Evolutionary conservation across 2,329 filamentous ascomycete species (phyloP), one percentile per base, ranked within the genome.

Genomic region (Onygena corvina): DNA sequence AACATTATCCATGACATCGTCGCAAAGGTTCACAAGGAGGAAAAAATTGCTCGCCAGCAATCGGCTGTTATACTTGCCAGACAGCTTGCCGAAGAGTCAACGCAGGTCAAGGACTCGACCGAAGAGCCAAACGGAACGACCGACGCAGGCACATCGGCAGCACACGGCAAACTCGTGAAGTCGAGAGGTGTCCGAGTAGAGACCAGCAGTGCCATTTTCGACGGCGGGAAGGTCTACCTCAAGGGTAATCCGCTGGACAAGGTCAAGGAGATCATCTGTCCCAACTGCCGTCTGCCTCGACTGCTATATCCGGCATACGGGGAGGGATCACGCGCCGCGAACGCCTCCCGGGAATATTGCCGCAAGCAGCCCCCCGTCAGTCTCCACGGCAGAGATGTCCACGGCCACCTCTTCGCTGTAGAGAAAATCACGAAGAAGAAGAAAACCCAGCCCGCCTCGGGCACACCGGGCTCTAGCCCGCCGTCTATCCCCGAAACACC

Each of bases 1-100:
- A 79, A 75, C 57, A 76, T 80, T 56, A 73, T 81, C 56, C 74
- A 79, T 61, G 74, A 76, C 56, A 71, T 77, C 20, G 73, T 78
- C 48, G 67, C 77, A 25, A 71, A 75, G 54, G 73, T 72, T 27
- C 78, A 81, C 59, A 76, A 76, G 53, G 69, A 76, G 50, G 77
- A 81, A 61, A 80, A 80, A 64, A 65, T 75, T 52, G 71, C 77
- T 35, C 73, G 77, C 50, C 76, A 76, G 73, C 72, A 72, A 64
- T 64, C 75, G 57, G 64, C 75, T 52, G 62, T 71, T 23, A 60
- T 71, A 20, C 52, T 67, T 35, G 65, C 68, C 31, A 61, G 67
- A 53, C 68, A 71, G 51, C 65, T 65, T 52, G 69, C 68, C 3
- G 69, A 71, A 54, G 66, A 68, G 49, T 42, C 38, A 14, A 42